These are phyloP conservation scores for Stagonosporopsis chrysanthemi DNA, from an alignment of 2,329 filamentous ascomycete genomes.

Conservation along the genomic window DNA sequence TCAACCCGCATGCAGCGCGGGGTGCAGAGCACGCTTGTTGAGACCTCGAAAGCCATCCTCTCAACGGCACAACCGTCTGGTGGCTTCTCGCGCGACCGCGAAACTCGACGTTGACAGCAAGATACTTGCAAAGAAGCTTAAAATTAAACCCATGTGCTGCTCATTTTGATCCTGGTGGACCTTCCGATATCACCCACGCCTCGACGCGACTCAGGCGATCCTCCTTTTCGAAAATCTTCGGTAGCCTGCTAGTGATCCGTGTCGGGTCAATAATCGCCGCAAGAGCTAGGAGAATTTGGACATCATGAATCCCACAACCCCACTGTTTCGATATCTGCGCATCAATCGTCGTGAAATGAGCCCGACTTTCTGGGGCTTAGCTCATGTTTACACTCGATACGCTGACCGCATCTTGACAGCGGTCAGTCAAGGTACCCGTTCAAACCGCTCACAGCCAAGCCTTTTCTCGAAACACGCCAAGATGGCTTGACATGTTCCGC, in stretches of 20 bases:
- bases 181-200: background rate
- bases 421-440: conserved; percentile 3
- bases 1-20: background rate
- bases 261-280: conserved; percentile 11
- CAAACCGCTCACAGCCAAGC: conserved; percentile 10
- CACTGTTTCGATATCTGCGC: conserved; percentile 11
- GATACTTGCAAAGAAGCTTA: background rate
- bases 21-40: background rate
- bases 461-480: conserved; percentile 18
- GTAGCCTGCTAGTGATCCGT: background rate
- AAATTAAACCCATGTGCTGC: background rate
- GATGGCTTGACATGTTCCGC: conserved; percentile 9
- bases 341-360: background rate
- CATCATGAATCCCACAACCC: background rate
- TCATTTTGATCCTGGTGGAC: background rate
- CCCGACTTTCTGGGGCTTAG: conserved; percentile 5
- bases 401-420: conserved; percentile 2
- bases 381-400: background rate
- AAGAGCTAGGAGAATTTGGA: conserved; percentile 20
- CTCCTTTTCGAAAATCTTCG: conserved; percentile 4
- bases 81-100: background rate
- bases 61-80: background rate
- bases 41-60: background rate
- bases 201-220: conserved; percentile 3
- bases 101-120: background rate